Evolutionary conservation across 257 asterid species (phyloP), one percentile per base, ranked within the genome.

Genomic region (Vinca minor): DNA sequence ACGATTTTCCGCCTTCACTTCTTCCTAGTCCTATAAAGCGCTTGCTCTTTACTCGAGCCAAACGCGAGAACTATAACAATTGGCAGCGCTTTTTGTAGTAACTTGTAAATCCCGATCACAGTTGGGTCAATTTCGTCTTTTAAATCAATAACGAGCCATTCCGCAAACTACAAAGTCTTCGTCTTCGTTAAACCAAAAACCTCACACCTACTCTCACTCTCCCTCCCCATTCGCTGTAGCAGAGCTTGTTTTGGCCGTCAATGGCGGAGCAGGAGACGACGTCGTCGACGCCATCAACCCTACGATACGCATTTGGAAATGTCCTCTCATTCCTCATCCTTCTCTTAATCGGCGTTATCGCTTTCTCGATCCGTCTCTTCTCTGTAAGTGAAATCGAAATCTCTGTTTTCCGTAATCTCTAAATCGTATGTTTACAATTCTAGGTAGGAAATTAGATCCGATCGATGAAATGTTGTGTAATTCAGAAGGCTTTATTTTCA

Each of bases 281-380:
- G 38, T 50, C 67, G 58, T 63, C 82, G n/a, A n/a, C n/a, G n/a
- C n/a, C n/a, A 61, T 65, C 83, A 17, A 29, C 74, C 34, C 70
- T 83, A 18, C 86, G 84, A 20, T 59, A 72, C 53, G 96, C 95
- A 18, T 87, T 89, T 65, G 98, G 98, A 32, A 84, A 82, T 71
- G 96, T 87, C 69, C 77, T 92, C 31, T 82, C 95, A 20, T 46
- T 85, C 56, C 70, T 86, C 84, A 82, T 87, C 68, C 95, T 92
- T 63, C 68, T 89, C 42, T 88, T 92, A 71, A 92, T 92, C 71
- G 98, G 98, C 59, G 84, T 89, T 52, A 77, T 84, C 23, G 98
- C 96, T 64, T 92, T 92, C 92, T 87, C 98, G 87, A 92, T 92
- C 96, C 98, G 98, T 68, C 85, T 89, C 5, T 92, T 92, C 81